These are phyloP conservation scores for Zygosaccharomyces sapae DNA, from an alignment of 1,139 yeast genomes.

Conservation along the genomic window DNA sequence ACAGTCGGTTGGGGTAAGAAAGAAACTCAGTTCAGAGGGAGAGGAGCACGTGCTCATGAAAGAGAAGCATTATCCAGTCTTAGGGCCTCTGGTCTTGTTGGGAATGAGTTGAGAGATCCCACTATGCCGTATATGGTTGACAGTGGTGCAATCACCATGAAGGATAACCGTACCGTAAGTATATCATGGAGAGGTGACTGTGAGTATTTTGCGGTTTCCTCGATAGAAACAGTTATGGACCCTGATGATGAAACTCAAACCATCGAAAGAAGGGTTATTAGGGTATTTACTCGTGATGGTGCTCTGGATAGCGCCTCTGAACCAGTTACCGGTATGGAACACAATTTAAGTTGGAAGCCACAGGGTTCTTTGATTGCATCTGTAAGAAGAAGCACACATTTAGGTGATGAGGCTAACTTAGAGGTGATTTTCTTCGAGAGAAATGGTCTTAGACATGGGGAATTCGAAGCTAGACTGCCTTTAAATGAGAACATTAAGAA, in stretches of 20 bases:
- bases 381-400: slow-evolving; percentile 51
- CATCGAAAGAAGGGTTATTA: slow-evolving; percentile 64
- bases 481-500: slow-evolving; percentile 46
- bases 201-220: slow-evolving; percentile 68
- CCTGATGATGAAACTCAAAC: slow-evolving; percentile 38
- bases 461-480: slow-evolving; percentile 67
- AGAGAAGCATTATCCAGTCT: slow-evolving; percentile 49
- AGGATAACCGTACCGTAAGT: slow-evolving; percentile 45
- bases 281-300: slow-evolving; percentile 81
- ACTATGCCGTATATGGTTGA: slow-evolving; percentile 76
- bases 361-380: slow-evolving; percentile 86
- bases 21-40: slow-evolving; percentile 95
- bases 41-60: slow-evolving; percentile 80
- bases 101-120: slow-evolving; percentile 74
- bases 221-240: slow-evolving; percentile 47
- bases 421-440: slow-evolving; percentile 79
- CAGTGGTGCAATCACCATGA: slow-evolving; percentile 55
- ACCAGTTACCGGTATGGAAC: slow-evolving; percentile 81
- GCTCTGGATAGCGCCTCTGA: slow-evolving; percentile 80
- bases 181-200: slow-evolving; percentile 97
- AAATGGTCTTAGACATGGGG: slow-evolving; percentile 90
- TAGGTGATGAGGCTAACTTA: slow-evolving; percentile 38
- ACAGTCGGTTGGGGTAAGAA: slow-evolving; percentile 98
- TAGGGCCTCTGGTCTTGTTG: slow-evolving; percentile 67
- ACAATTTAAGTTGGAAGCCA: slow-evolving; percentile 79